Conservation (phyloP, 2,329 filamentous ascomycete genomes). For the Mycosphaerelloides madeirae region DNA sequence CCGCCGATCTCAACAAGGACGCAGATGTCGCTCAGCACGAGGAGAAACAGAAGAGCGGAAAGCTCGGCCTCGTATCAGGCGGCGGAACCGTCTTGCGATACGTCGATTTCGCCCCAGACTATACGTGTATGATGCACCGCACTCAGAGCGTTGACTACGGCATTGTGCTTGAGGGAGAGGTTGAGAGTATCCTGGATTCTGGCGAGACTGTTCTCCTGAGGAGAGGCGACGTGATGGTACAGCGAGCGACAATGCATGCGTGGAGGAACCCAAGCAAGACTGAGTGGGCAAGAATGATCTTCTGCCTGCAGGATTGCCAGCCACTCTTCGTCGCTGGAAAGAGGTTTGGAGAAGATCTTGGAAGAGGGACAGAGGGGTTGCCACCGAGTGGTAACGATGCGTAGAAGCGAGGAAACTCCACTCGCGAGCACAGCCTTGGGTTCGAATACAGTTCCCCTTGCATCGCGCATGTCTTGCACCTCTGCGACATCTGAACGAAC, state of each 20-base stretch:
- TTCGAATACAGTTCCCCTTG: not conserved
- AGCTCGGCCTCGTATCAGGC: slow-evolving; percentile 49
- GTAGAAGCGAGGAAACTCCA: not conserved
- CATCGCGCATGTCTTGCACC: too few relatives aligned
- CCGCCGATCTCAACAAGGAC: slow-evolving; percentile 44
- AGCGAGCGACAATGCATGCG: slow-evolving; percentile 36
- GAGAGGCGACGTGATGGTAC: slow-evolving; percentile 36
- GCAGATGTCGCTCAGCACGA: slow-evolving; percentile 47
- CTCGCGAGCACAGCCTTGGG: not conserved
- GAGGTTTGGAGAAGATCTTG: slow-evolving; percentile 29
- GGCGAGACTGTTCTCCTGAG: slow-evolving; percentile 32
- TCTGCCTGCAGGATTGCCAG: slow-evolving; percentile 30
- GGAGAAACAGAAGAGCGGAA: slow-evolving; percentile 36
- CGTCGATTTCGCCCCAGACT: slow-evolving; percentile 34
- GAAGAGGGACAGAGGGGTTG: slow-evolving; percentile 18
- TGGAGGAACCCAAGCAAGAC: slow-evolving; percentile 33
- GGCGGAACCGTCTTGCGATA: slow-evolving; percentile 46
- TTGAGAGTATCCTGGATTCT: slow-evolving; percentile 32
- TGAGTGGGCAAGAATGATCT: slow-evolving; percentile 34
- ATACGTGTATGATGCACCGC: slow-evolving; percentile 35
- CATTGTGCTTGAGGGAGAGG: slow-evolving; percentile 34
- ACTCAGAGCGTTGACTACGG: slow-evolving; percentile 36
- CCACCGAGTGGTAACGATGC: slow-evolving; percentile 18
- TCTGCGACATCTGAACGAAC: too few relatives aligned
- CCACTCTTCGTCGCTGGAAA: slow-evolving; percentile 27